phyloP scores from a whole-genome alignment of 2,329 filamentous ascomycete species.

The Colletotrichum truncatum region DNA sequence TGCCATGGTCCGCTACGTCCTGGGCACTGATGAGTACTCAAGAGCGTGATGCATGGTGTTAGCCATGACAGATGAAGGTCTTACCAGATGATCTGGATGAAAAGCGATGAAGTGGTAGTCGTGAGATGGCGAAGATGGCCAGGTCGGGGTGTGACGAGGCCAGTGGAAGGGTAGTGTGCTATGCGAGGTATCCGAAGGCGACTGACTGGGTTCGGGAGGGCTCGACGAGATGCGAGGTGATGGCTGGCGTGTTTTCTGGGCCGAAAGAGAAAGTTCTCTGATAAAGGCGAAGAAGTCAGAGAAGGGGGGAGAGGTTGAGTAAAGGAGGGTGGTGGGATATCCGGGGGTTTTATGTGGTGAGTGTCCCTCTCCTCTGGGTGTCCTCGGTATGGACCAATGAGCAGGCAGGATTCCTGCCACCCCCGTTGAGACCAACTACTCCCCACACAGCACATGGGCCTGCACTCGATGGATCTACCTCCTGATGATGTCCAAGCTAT shows the following conservation, averaged over 20 bases:
- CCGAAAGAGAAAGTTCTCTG: not conserved
- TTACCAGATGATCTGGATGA: not conserved
- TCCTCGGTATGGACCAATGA: conserved; percentile 28
- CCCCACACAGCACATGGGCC: conserved; percentile 2
- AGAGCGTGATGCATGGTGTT: not conserved
- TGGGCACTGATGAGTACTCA: not conserved
- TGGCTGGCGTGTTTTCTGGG: not conserved
- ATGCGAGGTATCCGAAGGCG: not conserved
- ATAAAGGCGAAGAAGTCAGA: not conserved
- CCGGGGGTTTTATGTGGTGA: conserved; percentile 32
- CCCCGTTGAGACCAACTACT: not conserved
- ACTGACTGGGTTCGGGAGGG: not conserved
- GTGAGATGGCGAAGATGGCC: not conserved
- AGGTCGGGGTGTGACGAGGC: not conserved
- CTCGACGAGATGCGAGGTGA: conserved; percentile 5
- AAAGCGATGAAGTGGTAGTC: not conserved
- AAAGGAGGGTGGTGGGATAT: conserved; percentile 28
- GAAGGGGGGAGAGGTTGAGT: conserved; percentile 10
- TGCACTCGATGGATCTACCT: conserved; percentile 3
- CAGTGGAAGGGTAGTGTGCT: not conserved
- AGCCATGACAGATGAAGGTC: not conserved
- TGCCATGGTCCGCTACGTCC: not conserved
- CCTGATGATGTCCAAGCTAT: not conserved
- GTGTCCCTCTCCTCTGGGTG: conserved; percentile 20
- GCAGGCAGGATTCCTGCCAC: not conserved